Conservation (phyloP, 176 grass and related monocot species). For the Cenchrus americanus region DNA sequence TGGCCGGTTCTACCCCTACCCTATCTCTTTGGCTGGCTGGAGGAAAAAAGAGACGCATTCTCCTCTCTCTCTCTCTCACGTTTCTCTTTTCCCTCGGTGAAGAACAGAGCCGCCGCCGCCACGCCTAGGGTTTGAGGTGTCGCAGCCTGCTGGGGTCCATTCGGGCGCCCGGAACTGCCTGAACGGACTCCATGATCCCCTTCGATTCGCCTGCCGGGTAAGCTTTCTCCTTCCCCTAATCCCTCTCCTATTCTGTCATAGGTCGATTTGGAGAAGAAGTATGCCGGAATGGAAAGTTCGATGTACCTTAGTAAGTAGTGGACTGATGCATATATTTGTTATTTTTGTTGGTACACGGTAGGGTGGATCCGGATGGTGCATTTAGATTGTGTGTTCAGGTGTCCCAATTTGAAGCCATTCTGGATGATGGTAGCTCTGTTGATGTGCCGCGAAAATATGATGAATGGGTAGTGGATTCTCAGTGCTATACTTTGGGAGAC, state of each 20-base stretch:
- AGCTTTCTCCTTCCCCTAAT: not conserved
- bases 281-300: not conserved
- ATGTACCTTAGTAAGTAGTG: no score
- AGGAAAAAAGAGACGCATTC: no score
- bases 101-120: no score
- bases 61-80: no score
- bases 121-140: no score
- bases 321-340: not conserved
- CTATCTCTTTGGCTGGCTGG: no score
- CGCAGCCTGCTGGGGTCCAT: no score
- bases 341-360: not conserved
- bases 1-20: no score
- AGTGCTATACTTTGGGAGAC: not conserved
- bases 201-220: not conserved
- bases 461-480: not conserved
- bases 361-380: not conserved
- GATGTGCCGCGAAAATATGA: not conserved
- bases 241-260: not conserved
- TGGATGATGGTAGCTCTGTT: not conserved
- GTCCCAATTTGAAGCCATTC: not conserved
- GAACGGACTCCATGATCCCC: not conserved
- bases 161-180: no score
- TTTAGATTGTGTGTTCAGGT: not conserved
- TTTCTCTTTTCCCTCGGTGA: no score
- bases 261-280: not conserved